phyloP scores from a whole-genome alignment of 2,329 filamentous ascomycete genomes.

The Pseudogymnoascus sp. region DNA sequence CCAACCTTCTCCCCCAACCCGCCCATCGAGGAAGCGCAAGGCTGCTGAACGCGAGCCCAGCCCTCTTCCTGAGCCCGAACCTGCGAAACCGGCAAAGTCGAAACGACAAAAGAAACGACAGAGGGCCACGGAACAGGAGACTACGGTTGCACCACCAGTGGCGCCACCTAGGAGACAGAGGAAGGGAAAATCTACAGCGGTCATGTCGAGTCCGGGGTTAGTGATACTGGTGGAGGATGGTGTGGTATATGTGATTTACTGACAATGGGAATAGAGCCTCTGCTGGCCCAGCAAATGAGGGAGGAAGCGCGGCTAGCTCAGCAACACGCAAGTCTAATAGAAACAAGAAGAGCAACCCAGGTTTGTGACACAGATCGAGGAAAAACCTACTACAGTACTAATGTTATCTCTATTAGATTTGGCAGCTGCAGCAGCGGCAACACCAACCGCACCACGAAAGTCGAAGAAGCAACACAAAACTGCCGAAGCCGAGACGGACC shows the following conservation, averaged over 20 bases:
- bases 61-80: slow-evolving; percentile 31
- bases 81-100: slow-evolving; percentile 30
- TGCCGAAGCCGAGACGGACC: slow-evolving; percentile 62
- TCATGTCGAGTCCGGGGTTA: slow-evolving; percentile 69
- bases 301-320: slow-evolving; percentile 47
- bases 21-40: slow-evolving; percentile 68
- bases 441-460: slow-evolving; percentile 40
- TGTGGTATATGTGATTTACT: slow-evolving; percentile 14
- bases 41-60: slow-evolving; percentile 44
- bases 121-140: slow-evolving; percentile 47
- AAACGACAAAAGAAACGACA: slow-evolving; percentile 62
- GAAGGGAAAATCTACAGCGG: slow-evolving; percentile 51
- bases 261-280: slow-evolving; percentile 43
- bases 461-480: slow-evolving; percentile 50
- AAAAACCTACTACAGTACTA: neutral
- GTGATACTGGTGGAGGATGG: slow-evolving; percentile 21
- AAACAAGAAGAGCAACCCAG: slow-evolving; percentile 55
- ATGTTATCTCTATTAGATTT: neutral
- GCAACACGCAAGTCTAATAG: slow-evolving; percentile 66
- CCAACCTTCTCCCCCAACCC: slow-evolving; percentile 31
- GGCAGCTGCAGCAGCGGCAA: neutral
- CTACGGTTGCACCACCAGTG: slow-evolving; percentile 30
- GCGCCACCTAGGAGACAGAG: slow-evolving; percentile 40
- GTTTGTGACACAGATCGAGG: slow-evolving; percentile 26
- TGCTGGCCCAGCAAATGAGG: slow-evolving; percentile 53